Conservation (phyloP, 768 basidiomycete genomes). For the Trametes meyenii region DNA sequence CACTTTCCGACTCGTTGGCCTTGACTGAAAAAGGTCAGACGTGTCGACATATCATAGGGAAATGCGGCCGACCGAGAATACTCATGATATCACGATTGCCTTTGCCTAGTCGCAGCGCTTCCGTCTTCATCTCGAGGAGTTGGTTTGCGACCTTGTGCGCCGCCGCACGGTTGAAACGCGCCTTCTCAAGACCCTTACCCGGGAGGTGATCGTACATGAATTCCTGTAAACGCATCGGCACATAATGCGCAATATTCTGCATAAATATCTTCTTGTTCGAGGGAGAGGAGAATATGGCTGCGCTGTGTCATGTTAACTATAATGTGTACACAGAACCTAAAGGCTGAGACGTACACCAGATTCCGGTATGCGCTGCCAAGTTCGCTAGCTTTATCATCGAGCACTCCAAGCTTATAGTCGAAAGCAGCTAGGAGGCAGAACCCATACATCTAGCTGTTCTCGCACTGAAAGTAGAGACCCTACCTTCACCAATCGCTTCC, state of each 20-base stretch:
- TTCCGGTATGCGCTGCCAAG: constrained; percentile 59
- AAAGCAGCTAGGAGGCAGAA: constrained; percentile 28
- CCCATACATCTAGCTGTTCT: background rate
- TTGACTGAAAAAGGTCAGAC: constrained; percentile 42
- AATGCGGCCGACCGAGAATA: constrained; percentile 48
- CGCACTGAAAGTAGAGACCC: background rate
- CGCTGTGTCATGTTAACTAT: constrained; percentile 35
- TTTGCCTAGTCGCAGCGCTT: constrained; percentile 51
- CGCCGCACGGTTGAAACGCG: constrained; percentile 24
- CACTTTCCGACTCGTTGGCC: constrained; percentile 55
- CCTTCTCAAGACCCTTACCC: constrained; percentile 46
- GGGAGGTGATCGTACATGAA: constrained; percentile 51
- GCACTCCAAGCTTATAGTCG: constrained; percentile 58
- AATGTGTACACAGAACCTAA: background rate
- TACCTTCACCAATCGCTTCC: constrained; percentile 44
- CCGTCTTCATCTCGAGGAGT: constrained; percentile 50
- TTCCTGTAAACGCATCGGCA: constrained; percentile 50
- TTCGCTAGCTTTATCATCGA: constrained; percentile 52
- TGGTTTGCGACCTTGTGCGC: constrained; percentile 44
- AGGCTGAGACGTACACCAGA: constrained; percentile 33
- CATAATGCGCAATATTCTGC: constrained; percentile 41
- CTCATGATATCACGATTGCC: constrained; percentile 57
- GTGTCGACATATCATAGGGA: constrained; percentile 25
- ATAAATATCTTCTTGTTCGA: constrained; percentile 50
- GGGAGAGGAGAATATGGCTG: constrained; percentile 51